Evolutionary conservation across 805 yeast species (phyloP), one percentile per base, ranked within the genome.

Genomic region (Wickerhamiella shivajii): DNA sequence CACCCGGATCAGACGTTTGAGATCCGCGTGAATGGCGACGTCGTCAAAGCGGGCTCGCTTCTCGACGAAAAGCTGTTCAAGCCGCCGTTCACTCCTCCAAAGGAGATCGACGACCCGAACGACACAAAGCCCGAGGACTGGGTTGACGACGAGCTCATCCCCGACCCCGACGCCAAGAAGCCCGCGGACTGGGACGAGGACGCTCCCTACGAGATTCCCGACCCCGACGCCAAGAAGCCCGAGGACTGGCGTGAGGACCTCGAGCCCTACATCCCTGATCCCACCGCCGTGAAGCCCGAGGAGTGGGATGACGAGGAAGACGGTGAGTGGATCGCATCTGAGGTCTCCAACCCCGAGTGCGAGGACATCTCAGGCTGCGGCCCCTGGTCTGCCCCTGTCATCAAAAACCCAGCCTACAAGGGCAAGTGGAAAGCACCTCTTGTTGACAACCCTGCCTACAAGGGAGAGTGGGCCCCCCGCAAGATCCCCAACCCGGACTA

Each of bases 281-380:
- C 92, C 24, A 63, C 60, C 2, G 75, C 80, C 18, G 49, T 39
- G 20, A 68, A 64, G 46, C 94, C 94, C 13, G 76, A 62, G 28
- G 75, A 67, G 48, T 84, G 95, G 95, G 79, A 79, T 50, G 93
- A 80, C 26, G 85, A 75, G 44, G 85, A 77, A 51, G 93, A 83
- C 51, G 95, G 94, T 4, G 74, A 66, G 47, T 85, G 92, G 92
- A 47, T 60, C 27, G 76, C 84, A 2, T 84, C 87, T 17, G 53
- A 61, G 30, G 62, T 83, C 29, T 60, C 59, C 28, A 84, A 84
- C 52, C 94, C 95, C 8, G 70, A 60, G 38, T 84, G 96, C 56
- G 62, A 57, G 19, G 46, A 49, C 10, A 44, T 54, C 20, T 66
- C 63, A 34, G 92, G 93, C 5, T 84, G 96, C 56, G 95, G 95